phyloP scores from a whole-genome alignment of 257 asterid genomes.

The Solanum pinnatisectum region DNA sequence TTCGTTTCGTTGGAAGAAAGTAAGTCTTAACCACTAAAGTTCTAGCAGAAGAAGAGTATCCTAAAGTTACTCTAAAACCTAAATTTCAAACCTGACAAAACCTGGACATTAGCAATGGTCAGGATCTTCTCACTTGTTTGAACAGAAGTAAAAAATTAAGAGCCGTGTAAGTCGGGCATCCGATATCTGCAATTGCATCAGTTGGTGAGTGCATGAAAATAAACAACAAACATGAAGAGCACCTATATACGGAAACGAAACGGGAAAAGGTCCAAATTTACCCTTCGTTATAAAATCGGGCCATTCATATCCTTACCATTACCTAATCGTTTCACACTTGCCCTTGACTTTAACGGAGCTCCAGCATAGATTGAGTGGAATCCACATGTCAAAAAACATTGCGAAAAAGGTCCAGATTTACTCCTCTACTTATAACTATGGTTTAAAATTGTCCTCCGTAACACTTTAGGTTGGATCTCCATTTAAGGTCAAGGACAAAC shows the following conservation, averaged over 20 bases:
- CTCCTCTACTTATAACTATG: background rate
- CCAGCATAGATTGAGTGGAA: background rate
- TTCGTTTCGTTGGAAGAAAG: background rate
- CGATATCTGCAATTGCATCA: background rate
- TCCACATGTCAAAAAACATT: background rate
- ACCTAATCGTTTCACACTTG: background rate
- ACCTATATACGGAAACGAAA: background rate
- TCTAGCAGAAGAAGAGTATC: background rate
- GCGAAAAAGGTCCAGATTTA: background rate
- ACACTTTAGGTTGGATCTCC: background rate
- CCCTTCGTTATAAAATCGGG: background rate
- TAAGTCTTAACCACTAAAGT: background rate
- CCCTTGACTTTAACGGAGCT: background rate
- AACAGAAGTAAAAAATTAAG: background rate
- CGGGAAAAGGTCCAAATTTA: background rate
- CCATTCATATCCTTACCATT: background rate
- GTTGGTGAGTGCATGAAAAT: background rate
- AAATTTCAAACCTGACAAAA: background rate
- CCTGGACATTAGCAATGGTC: background rate
- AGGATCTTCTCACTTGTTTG: background rate
- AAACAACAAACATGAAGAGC: background rate
- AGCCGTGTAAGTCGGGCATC: background rate
- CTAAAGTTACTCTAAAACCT: background rate
- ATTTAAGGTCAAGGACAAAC: background rate
- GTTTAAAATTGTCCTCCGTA: background rate